phyloP scores from a whole-genome alignment of 164 flowering plant species.

The grape (Vitis vinifera) region DNA sequence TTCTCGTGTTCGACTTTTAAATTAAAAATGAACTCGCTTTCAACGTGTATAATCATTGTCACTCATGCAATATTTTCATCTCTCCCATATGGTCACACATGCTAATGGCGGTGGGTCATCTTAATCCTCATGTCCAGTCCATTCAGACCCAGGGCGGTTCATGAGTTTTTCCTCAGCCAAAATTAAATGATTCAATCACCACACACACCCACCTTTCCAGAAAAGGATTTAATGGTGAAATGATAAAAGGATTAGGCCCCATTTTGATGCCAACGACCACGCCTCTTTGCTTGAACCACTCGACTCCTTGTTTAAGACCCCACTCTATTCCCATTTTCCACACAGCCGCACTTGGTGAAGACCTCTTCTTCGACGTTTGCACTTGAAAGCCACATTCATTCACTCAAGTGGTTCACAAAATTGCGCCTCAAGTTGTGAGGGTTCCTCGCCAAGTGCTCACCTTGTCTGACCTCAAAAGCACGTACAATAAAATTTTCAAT shows the following conservation, averaged over 20 bases:
- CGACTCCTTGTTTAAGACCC: conserved; percentile 1
- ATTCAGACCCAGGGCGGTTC: neutral
- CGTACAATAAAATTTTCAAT: conserved; percentile 6
- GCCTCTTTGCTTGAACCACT: neutral
- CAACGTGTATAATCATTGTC: neutral
- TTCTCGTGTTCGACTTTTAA: neutral
- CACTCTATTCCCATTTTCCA: neutral
- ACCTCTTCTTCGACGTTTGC: too few relatives aligned
- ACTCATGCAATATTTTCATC: neutral
- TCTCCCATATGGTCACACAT: neutral
- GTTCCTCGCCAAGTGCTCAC: too few relatives aligned
- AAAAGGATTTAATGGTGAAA: conserved; percentile 3
- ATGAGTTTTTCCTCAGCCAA: conserved; percentile 4
- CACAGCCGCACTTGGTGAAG: too few relatives aligned
- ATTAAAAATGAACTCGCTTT: neutral
- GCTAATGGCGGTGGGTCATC: conserved; percentile 11
- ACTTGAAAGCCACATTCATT: too few relatives aligned
- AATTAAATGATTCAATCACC: conserved; percentile 12
- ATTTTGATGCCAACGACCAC: conserved; percentile 12
- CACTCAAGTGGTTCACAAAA: too few relatives aligned
- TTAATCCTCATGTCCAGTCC: neutral
- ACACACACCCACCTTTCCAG: conserved; percentile 9
- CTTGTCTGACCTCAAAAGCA: too few relatives aligned
- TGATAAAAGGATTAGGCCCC: neutral
- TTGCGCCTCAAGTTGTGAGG: too few relatives aligned